phyloP scores from a whole-genome alignment of 371 early-diverging fungal species.

The Haplosporangium sp. region DNA sequence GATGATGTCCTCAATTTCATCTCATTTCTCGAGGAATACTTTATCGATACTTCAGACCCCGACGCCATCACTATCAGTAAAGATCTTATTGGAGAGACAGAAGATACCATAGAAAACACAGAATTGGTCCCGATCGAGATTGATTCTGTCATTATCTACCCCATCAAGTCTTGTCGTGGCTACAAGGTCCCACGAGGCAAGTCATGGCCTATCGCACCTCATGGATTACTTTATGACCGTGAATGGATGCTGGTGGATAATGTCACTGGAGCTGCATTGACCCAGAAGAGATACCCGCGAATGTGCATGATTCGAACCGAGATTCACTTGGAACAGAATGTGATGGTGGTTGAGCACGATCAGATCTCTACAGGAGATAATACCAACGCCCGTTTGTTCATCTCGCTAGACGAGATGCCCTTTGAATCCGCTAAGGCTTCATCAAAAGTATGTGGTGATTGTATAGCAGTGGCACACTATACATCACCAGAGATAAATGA shows the following conservation, averaged over 20 bases:
- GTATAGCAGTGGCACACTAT: slow-evolving; percentile 57
- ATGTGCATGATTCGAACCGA: slow-evolving; percentile 68
- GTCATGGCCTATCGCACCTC: slow-evolving; percentile 68
- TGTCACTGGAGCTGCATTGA: slow-evolving; percentile 60
- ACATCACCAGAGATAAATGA: slow-evolving; percentile 55
- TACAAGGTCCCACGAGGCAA: slow-evolving; percentile 57
- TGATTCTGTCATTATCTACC: slow-evolving; percentile 62
- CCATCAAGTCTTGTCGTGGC: slow-evolving; percentile 80
- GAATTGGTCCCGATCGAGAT: slow-evolving; percentile 12
- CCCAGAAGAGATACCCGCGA: slow-evolving; percentile 64
- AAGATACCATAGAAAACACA: slow-evolving; percentile 12
- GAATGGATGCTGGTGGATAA: slow-evolving; percentile 74
- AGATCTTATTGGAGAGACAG: slow-evolving; percentile 23
- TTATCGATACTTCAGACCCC: slow-evolving; percentile 54
- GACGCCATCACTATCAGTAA: slow-evolving; percentile 10
- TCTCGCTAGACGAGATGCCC: slow-evolving; percentile 50
- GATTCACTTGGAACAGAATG: slow-evolving; percentile 48
- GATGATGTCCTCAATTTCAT: slow-evolving; percentile 64
- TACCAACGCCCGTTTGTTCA: slow-evolving; percentile 19
- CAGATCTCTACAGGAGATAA: slow-evolving; percentile 20
- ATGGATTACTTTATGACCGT: slow-evolving; percentile 73
- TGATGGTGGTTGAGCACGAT: slow-evolving; percentile 38
- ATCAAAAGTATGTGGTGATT: slow-evolving; percentile 57
- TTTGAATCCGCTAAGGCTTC: slow-evolving; percentile 29
- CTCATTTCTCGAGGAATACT: slow-evolving; percentile 65